phyloP scores from a whole-genome alignment of 2,329 filamentous ascomycete genomes.

The Diatrype stigma region DNA sequence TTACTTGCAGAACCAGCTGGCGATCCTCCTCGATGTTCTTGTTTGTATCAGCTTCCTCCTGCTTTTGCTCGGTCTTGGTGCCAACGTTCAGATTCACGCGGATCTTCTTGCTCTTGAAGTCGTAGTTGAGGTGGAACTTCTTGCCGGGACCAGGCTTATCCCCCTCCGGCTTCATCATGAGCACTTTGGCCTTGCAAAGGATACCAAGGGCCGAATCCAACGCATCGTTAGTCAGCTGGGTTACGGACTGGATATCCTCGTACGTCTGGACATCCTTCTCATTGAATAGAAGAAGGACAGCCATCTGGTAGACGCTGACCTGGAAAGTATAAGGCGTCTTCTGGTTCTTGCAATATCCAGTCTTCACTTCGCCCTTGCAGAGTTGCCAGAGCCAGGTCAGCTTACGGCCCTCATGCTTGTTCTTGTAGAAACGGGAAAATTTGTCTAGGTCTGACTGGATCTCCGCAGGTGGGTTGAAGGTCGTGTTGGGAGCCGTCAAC shows the following conservation, averaged over 20 bases:
- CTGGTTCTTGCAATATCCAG: slow-evolving; percentile 82
- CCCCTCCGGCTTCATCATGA: slow-evolving; percentile 66
- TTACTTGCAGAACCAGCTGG: slow-evolving; percentile 92
- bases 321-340: slow-evolving; percentile 96
- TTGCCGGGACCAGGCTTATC: slow-evolving; percentile 76
- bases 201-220: slow-evolving; percentile 84
- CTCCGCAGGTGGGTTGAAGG: slow-evolving; percentile 81
- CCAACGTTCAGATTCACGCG: slow-evolving; percentile 94
- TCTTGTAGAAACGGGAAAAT: slow-evolving; percentile 87
- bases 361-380: slow-evolving; percentile 94
- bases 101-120: slow-evolving; percentile 98
- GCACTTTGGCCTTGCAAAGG: slow-evolving; percentile 88
- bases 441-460: slow-evolving; percentile 85
- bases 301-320: slow-evolving; percentile 98
- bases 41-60: slow-evolving; percentile 94
- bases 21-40: slow-evolving; percentile 99
- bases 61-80: slow-evolving; percentile 93
- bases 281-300: slow-evolving; percentile 90
- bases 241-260: slow-evolving; percentile 79
- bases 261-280: slow-evolving; percentile 82
- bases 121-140: slow-evolving; percentile 80
- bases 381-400: slow-evolving; percentile 97
- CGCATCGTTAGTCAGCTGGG: slow-evolving; percentile 73
- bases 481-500: slow-evolving; percentile 77
- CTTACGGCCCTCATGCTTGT: slow-evolving; percentile 95